phyloP scores from a whole-genome alignment of 1,284 basidiomycete species.

The Phenoliferia sp. region DNA sequence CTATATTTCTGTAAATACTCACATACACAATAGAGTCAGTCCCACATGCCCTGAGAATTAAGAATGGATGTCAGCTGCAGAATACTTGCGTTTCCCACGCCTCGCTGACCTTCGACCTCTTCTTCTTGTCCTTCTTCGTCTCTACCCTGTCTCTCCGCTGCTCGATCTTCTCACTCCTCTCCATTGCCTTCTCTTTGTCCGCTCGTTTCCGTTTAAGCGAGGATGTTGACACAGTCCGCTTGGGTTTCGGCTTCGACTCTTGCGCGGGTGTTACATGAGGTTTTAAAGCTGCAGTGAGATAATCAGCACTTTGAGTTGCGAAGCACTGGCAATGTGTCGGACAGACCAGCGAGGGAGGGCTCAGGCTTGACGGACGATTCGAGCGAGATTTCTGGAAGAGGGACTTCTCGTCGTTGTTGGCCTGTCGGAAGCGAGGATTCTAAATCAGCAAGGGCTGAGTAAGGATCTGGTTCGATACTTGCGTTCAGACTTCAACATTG shows the following conservation, averaged over 20 bases:
- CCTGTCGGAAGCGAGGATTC: too few species aligned
- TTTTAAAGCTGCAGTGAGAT: neutral
- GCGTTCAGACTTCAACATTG: too few species aligned
- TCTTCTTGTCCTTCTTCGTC: constrained; percentile 1
- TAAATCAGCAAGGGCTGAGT: neutral
- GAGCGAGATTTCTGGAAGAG: neutral
- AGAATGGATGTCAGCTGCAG: too few species aligned
- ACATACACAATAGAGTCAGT: too few species aligned
- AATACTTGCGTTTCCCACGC: too few species aligned
- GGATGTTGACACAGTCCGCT: neutral
- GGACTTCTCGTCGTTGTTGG: neutral
- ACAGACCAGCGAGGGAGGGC: neutral
- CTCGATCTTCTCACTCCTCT: neutral
- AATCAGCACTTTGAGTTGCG: too few species aligned
- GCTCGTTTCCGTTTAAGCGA: neutral
- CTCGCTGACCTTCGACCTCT: neutral
- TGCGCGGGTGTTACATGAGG: neutral
- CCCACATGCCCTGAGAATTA: too few species aligned
- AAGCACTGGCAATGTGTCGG: too few species aligned
- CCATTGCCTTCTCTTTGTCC: neutral
- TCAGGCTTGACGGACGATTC: neutral
- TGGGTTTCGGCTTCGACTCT: neutral
- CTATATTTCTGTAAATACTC: too few species aligned
- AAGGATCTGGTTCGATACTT: neutral
- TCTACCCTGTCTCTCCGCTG: neutral